Evolutionary conservation across 129 eudicot species (phyloP).

Genomic region (Oenanthe sinensis): DNA sequence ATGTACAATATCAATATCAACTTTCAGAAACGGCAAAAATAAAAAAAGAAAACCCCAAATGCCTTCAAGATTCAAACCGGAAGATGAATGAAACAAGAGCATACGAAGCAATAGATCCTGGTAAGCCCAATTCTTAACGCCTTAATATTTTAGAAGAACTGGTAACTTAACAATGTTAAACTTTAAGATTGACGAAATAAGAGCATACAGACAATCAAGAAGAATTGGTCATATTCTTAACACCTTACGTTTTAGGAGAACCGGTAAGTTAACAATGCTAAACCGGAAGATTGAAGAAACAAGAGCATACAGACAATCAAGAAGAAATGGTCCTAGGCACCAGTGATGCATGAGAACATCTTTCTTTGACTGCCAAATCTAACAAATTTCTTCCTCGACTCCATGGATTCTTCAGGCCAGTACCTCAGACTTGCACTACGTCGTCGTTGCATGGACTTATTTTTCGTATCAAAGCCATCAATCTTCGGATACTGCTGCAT

Average conservation of each 20-base stretch:
- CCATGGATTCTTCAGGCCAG: background rate
- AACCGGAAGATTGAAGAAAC: background rate
- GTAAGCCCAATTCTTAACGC: too few species aligned
- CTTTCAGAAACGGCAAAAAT: too few species aligned
- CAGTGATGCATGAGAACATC: slow-evolving; percentile 5
- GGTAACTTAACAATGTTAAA: too few species aligned
- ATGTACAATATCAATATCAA: background rate
- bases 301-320: too few species aligned
- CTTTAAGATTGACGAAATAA: too few species aligned
- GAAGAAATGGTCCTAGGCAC: background rate
- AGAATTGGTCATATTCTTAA: background rate
- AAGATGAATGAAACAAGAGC: background rate
- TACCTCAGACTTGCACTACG: background rate
- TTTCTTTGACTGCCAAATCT: background rate
- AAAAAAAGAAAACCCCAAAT: too few species aligned
- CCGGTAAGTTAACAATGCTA: too few species aligned
- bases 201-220: background rate
- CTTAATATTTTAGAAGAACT: too few species aligned
- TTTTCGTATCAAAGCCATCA: background rate
- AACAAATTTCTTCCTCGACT: background rate
- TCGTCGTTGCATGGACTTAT: slow-evolving; percentile 7
- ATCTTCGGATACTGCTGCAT: background rate
- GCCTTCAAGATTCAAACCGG: background rate
- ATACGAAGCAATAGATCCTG: background rate
- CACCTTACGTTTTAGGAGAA: too few species aligned